Conservation (phyloP, 2,329 filamentous ascomycete genomes). For the Botrytis cinerea region DNA sequence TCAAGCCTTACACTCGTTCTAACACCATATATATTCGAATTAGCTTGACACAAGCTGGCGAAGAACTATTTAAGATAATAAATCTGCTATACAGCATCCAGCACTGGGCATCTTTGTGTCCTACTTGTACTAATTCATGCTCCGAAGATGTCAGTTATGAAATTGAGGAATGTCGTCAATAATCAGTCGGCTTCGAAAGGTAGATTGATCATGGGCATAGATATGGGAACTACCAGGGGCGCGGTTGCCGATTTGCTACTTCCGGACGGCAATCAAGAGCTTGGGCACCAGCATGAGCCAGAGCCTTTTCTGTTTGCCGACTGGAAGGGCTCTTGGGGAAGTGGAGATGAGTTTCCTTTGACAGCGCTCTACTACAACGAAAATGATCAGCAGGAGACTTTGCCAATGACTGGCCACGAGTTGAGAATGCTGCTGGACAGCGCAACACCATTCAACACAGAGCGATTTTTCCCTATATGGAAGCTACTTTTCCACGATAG, state of each 20-base stretch:
- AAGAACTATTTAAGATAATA: not conserved
- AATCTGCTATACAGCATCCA: not conserved
- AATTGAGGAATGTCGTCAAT: not conserved
- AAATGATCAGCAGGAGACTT: not conserved
- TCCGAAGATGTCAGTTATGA: not conserved
- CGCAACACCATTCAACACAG: not conserved
- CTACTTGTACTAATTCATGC: not conserved
- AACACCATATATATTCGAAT: not conserved
- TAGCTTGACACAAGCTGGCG: not conserved
- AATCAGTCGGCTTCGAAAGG: not conserved
- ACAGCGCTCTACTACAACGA: slow-evolving; percentile 8
- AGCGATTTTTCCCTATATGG: slow-evolving; percentile 10
- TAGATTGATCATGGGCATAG: slow-evolving; percentile 8
- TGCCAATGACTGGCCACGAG: slow-evolving; percentile 9
- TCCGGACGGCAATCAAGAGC: not conserved
- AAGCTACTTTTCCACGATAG: slow-evolving; percentile 16
- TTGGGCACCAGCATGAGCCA: not conserved
- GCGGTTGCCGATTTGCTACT: not conserved
- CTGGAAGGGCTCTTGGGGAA: not conserved
- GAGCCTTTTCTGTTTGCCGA: not conserved
- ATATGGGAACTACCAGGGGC: slow-evolving; percentile 14
- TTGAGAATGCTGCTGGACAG: not conserved
- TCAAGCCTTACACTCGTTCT: not conserved
- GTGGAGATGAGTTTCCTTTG: not conserved
- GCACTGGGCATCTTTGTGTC: not conserved